A percentile compares a stretch with the other conserved stretches of the same genome.
Evolutionary conservation across 805 yeast species (phyloP).

Genomic region (Tetrapisispora namnaoensis): DNA sequence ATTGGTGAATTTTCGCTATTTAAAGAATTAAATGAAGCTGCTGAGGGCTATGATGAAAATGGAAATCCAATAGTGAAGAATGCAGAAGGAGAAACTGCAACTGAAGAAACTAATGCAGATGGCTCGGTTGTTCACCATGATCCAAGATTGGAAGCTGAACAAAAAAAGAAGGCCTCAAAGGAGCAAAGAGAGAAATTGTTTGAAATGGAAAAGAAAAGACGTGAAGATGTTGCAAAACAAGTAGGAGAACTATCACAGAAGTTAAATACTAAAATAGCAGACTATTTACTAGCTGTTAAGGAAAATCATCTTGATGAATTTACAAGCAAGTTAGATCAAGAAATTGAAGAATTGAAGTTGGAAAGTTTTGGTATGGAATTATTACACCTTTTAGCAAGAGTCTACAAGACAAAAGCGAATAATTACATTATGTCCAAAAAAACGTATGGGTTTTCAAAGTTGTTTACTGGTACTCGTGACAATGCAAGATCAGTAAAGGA

Average conservation of each 20-base stretch:
- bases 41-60: conserved; percentile 30
- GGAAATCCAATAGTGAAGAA: conserved; percentile 8
- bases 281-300: conserved; percentile 36
- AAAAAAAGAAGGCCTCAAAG: conserved; percentile 23
- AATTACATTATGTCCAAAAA: conserved; percentile 66
- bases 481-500: conserved; percentile 77
- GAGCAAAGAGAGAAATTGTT: conserved; percentile 42
- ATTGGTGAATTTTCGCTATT: conserved; percentile 68
- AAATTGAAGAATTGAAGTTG: conserved; percentile 74
- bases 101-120: conserved; percentile 1
- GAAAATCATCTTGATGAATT: conserved; percentile 42
- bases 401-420: conserved; percentile 66
- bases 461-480: conserved; percentile 71
- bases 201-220: conserved; percentile 45
- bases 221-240: conserved; percentile 40
- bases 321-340: conserved; percentile 42
- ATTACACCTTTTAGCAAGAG: conserved; percentile 70
- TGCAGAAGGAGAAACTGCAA: neutral
- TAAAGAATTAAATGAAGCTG: conserved; percentile 50
- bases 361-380: conserved; percentile 93
- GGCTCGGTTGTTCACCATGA: conserved; percentile 28
- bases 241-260: conserved; percentile 42
- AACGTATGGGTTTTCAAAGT: conserved; percentile 78
- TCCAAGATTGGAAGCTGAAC: conserved; percentile 24
- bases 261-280: conserved; percentile 39